Evolutionary conservation across 2,329 filamentous ascomycete genomes (phyloP), one percentile per base, ranked within the genome.

Genomic region (Fusarium veterinarium): DNA sequence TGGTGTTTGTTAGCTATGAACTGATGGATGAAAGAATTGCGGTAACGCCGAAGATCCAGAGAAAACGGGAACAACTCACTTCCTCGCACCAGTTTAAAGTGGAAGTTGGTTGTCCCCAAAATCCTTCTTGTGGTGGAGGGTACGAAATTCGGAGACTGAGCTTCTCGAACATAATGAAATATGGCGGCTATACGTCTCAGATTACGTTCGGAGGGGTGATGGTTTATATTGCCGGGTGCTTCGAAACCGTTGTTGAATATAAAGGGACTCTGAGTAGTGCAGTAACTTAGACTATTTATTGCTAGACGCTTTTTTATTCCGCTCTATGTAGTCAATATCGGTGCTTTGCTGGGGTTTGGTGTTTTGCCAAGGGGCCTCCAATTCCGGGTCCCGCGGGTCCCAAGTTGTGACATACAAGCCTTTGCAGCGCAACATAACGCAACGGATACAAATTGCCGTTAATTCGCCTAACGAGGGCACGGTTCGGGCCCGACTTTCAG

Each of bases 191-290:
- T 1, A 17, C n/a, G 14, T 17, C n/a, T 11, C 14, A 17, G n/a
- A 23, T 42, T 17, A 17, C 16, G 16, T 35, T 17, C 13, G 17
- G 19, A 38, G 17, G 10, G 37, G 17, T 20, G 19, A 20, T 38
- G 6, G 4, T 12, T 38, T 38, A 7, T 17, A 3, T 13, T 3
- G 37, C 20, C 13, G 1, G 19, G 1, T 3, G 37, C 20, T 5
- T 13, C 5, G 10, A 5, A 20, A 20, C 37, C 20, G 20, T 13
- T 20, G 11, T 13, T 13, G 20, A 20, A 20, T 20, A 13, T 40
- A 0, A 0, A 38, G 1, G 2, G 11, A 5, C 1, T 8, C 20
- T 20, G 2, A 10, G 1, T 23, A 23, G n/a, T 9, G 20, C n/a
- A 6, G 13, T 9, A 6, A 7, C 4, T 4, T 20, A 1, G 2